A percentile compares a stretch with the other conserved stretches of the same genome.
Conservation (phyloP, 257 asterid genomes). For the Solanum rostratum region DNA sequence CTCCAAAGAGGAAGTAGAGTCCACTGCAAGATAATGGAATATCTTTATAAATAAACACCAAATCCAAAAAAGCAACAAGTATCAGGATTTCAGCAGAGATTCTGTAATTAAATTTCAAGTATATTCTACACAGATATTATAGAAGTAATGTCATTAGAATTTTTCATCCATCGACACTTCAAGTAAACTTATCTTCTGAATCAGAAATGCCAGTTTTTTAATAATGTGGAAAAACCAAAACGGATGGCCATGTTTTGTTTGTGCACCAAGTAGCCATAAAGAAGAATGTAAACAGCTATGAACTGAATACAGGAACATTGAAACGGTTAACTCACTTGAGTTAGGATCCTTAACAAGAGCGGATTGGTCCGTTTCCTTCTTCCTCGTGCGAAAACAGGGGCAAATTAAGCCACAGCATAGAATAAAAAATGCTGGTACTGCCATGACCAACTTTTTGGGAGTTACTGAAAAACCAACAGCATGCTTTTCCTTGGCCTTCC, state of each 20-base stretch:
- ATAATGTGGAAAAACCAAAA: not conserved
- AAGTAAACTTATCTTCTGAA: not conserved
- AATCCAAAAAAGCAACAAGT: not conserved
- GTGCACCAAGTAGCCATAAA: not conserved
- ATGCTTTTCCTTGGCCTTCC: slow-evolving; percentile 20
- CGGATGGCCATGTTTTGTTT: not conserved
- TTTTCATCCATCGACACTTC: not conserved
- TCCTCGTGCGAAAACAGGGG: slow-evolving; percentile 81
- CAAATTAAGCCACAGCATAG: slow-evolving; percentile 64
- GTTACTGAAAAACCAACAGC: slow-evolving; percentile 16
- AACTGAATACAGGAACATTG: not conserved
- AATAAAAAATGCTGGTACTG: slow-evolving; percentile 54
- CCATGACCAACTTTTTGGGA: slow-evolving; percentile 50
- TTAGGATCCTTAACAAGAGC: slow-evolving; percentile 56
- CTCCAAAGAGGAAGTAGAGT: slow-evolving; percentile 49
- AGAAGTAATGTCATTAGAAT: not conserved
- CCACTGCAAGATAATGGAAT: slow-evolving; percentile 39
- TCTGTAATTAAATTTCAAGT: not conserved
- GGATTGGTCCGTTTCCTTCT: slow-evolving; percentile 38
- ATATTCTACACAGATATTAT: not conserved
- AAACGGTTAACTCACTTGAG: slow-evolving; percentile 54
- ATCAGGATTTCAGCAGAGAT: not conserved
- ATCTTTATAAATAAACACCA: not conserved
- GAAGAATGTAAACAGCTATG: not conserved
- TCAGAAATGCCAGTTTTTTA: not conserved